Percentiles rank a stretch among this genome's conserved stretches.
Conservation (phyloP, 768 basidiomycete genomes). For the Boletus rubescentipes region DNA sequence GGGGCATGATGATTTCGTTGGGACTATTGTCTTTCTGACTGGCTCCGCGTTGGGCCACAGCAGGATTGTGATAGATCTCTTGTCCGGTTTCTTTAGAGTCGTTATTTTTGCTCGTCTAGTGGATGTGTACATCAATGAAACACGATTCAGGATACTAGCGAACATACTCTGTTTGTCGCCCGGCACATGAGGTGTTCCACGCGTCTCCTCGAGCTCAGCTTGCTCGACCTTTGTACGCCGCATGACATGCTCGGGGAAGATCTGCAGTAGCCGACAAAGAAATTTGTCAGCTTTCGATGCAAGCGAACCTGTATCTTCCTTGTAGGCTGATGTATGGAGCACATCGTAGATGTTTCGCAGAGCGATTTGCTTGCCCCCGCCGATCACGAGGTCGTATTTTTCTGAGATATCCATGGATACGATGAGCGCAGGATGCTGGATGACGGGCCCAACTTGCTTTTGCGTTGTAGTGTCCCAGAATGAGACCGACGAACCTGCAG, state of each 20-base stretch:
- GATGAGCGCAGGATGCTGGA: background rate
- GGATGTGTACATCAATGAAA: background rate
- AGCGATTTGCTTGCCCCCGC: background rate
- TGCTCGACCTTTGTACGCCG: background rate
- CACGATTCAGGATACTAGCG: background rate
- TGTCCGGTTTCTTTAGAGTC: background rate
- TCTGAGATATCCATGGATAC: constrained; percentile 6
- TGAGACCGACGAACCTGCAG: constrained; percentile 4
- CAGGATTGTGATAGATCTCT: background rate
- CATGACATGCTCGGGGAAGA: background rate
- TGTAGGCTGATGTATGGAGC: background rate
- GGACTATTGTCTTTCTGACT: no score
- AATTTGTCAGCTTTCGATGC: background rate
- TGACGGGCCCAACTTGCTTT: constrained; percentile 3
- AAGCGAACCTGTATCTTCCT: background rate
- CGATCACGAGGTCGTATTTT: background rate
- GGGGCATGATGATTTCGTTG: background rate
- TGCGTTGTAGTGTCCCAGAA: constrained; percentile 12
- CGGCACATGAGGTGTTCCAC: background rate
- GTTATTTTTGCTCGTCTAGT: background rate
- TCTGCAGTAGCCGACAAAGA: background rate
- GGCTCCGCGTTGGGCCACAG: background rate
- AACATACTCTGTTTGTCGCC: background rate
- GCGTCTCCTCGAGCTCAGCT: background rate
- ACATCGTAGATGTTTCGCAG: background rate